Evolutionary conservation across 441 rosid genomes (phyloP).

Genomic region (Raphanus hybrid): DNA sequence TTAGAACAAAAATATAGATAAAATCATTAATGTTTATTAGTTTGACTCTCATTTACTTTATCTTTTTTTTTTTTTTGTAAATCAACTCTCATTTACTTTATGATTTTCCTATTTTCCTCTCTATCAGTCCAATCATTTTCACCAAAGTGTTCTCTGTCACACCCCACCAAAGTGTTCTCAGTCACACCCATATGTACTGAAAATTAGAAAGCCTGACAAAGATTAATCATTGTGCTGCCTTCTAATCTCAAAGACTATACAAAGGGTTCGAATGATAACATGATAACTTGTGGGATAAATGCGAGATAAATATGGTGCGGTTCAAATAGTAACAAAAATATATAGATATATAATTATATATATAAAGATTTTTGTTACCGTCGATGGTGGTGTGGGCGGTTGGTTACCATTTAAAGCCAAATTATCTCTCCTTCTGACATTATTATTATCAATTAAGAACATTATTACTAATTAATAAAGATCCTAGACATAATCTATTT

Average conservation of each 20-base stretch:
- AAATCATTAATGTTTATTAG: neutral
- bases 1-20: neutral
- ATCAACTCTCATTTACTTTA: neutral
- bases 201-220: constrained; percentile 17
- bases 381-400: too few relatives aligned
- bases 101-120: neutral
- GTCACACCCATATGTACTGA: constrained; percentile 1
- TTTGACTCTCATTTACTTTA: neutral
- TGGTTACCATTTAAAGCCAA: too few relatives aligned
- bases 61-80: neutral
- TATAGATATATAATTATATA: too few relatives aligned
- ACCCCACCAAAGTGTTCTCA: constrained; percentile 1
- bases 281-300: too few relatives aligned
- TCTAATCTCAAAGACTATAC: constrained; percentile 4
- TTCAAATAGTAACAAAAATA: too few relatives aligned
- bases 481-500: too few relatives aligned
- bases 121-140: neutral
- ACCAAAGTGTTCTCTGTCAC: neutral
- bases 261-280: neutral
- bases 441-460: too few relatives aligned
- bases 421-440: too few relatives aligned
- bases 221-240: constrained; percentile 12
- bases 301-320: too few relatives aligned
- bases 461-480: too few relatives aligned
- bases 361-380: too few relatives aligned